Evolutionary conservation across 768 basidiomycete genomes (phyloP), one percentile per base, ranked within the genome.

Genomic region (Boletus reticuloceps): DNA sequence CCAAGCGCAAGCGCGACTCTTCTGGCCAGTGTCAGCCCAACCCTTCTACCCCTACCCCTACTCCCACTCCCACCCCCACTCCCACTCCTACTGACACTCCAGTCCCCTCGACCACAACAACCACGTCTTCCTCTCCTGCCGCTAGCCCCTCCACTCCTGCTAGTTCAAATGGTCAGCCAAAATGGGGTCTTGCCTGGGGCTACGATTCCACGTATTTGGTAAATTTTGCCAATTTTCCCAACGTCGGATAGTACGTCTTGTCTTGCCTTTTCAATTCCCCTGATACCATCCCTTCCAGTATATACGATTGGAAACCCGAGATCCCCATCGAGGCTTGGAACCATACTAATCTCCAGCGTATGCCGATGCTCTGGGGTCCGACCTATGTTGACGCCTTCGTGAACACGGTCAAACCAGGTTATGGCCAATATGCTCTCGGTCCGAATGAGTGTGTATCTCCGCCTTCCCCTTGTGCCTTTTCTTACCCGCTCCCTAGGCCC

Each of bases 371-470:
- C 22, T 25, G 22, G 22, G 22, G 22, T 25, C n/a, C n/a, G n/a
- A n/a, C n/a, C n/a, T n/a, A n/a, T n/a, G n/a, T n/a, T n/a, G n/a
- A n/a, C n/a, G n/a, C n/a, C n/a, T n/a, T n/a, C n/a, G n/a, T n/a
- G n/a, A n/a, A n/a, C n/a, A n/a, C 67, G 36, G 80, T 84, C 22
- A 68, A 75, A 42, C 40, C 63, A n/a, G 83, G 82, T 32, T 83
- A 85, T 62, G 79, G 83, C 50, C 61, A 71, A 22, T 63, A 64
- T 50, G 81, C 77, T 39, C 59, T 88, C 20, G 87, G 84, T 50
- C 71, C 79, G 66, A 97, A 96, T 64, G 94, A 94, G 93, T 92
- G 55, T 12, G 84, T 58, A 20, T 41, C 47, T 5, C 16, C 4
- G 6, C 7, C 7, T 31, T 49, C 20, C 27, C 48, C 47, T 57